Evolutionary conservation across 2,329 filamentous ascomycete genomes (phyloP).

Genomic region (Alternaria arbusti): DNA sequence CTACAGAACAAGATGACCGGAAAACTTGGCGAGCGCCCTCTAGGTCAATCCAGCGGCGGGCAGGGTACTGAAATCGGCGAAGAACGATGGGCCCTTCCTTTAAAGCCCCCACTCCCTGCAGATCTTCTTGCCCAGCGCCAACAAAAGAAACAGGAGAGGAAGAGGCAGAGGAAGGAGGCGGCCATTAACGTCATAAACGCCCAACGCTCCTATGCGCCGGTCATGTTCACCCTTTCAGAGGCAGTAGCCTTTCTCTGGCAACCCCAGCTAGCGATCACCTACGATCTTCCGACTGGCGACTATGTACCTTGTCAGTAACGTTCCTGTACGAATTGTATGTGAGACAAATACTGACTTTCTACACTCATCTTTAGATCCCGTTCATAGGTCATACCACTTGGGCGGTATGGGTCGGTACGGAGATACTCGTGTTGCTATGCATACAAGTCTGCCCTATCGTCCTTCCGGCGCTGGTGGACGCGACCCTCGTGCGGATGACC

Average conservation of each 20-base stretch:
- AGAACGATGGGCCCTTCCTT: background rate
- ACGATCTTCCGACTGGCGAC: constrained; percentile 11
- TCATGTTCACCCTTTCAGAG: constrained; percentile 20
- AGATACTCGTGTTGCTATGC: background rate
- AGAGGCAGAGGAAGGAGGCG: background rate
- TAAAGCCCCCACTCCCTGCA: background rate
- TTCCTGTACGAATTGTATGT: background rate
- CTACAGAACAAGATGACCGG: background rate
- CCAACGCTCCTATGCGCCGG: background rate
- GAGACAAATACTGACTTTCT: background rate
- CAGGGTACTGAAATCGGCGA: background rate
- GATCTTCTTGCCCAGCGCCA: background rate
- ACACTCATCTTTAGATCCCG: constrained; percentile 7
- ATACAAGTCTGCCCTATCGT: constrained; percentile 13
- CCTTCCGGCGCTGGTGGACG: constrained; percentile 4
- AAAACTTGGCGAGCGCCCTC: background rate
- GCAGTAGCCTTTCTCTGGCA: constrained; percentile 10
- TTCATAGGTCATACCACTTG: constrained; percentile 17
- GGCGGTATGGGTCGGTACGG: constrained; percentile 20
- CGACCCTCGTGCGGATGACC: background rate
- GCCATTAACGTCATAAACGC: background rate
- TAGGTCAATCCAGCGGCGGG: background rate
- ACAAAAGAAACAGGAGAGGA: background rate
- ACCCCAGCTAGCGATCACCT: constrained; percentile 1
- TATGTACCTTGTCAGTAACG: background rate